A percentile compares a stretch with the other conserved stretches of the same genome.
Evolutionary conservation across 331 rosid genomes (phyloP).

Genomic region (Telfairia occidentalis): DNA sequence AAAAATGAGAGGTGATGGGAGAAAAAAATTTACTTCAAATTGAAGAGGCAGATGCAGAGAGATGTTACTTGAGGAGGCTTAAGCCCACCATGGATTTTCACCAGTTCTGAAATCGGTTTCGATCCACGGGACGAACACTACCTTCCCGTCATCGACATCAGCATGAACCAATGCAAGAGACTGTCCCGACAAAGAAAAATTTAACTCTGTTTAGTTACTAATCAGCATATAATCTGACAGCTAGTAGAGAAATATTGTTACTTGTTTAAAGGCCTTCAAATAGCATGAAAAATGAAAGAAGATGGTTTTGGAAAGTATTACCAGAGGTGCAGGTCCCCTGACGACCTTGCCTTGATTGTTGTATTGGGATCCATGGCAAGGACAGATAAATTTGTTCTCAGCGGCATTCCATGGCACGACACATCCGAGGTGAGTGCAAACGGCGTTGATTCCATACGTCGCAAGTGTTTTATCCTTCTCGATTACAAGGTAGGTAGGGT

Average conservation of each 20-base stretch:
- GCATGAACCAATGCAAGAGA: constrained; percentile 86
- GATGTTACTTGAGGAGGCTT: constrained; percentile 13
- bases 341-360: constrained; percentile 84
- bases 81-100: constrained; percentile 86
- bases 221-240: neutral
- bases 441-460: constrained; percentile 82
- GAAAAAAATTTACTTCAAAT: constrained; percentile 5
- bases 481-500: constrained; percentile 91
- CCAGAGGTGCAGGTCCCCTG: constrained; percentile 98
- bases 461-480: constrained; percentile 77
- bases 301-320: constrained; percentile 18
- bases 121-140: constrained; percentile 76
- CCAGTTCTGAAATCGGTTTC: constrained; percentile 95
- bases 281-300: neutral
- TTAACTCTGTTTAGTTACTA: neutral
- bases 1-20: neutral
- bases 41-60: neutral
- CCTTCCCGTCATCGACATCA: constrained; percentile 74
- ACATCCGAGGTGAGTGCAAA: constrained; percentile 97
- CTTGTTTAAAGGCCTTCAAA: neutral
- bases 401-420: constrained; percentile 85
- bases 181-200: constrained; percentile 31
- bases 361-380: constrained; percentile 98
- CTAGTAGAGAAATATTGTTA: neutral
- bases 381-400: constrained; percentile 88